phyloP scores from a whole-genome alignment of 2,329 filamentous ascomycete genomes.

The Ophiostoma novo-ulmi region DNA sequence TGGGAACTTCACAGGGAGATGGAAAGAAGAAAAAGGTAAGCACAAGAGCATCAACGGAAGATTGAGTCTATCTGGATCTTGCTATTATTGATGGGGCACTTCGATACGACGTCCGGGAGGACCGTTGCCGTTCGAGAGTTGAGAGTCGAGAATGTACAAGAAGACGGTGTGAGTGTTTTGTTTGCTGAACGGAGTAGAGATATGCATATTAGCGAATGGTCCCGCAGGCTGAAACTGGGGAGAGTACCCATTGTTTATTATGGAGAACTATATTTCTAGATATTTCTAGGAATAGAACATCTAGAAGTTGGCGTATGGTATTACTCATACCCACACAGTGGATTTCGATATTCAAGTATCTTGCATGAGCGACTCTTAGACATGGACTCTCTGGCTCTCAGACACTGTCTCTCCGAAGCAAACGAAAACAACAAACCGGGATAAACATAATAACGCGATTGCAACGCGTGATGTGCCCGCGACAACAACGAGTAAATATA shows the following conservation, averaged over 20 bases:
- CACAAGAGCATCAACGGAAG: neutral
- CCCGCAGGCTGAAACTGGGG: constrained; percentile 14
- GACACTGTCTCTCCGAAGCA: neutral
- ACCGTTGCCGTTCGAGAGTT: neutral
- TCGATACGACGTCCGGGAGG: neutral
- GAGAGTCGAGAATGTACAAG: neutral
- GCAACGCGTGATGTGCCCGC: too few relatives aligned
- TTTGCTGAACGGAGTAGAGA: constrained; percentile 7
- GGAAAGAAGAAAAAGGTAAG: neutral
- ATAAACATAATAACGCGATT: neutral
- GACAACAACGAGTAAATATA: too few relatives aligned
- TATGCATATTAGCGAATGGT: neutral
- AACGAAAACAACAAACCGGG: neutral
- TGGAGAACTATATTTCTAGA: neutral
- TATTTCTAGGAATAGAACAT: constrained; percentile 12
- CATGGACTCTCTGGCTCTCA: neutral
- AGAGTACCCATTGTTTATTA: neutral
- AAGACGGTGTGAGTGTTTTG: neutral
- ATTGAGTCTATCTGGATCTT: neutral
- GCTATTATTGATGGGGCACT: neutral
- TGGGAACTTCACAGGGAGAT: neutral
- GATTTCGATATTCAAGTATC: neutral
- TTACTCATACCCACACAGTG: constrained; percentile 16
- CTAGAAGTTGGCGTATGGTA: neutral
- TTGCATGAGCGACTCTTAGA: too few relatives aligned